Evolutionary conservation across 2,329 filamentous ascomycete species (phyloP), one percentile per base, ranked within the genome.

Genomic region (Cladophialophora exuberans): DNA sequence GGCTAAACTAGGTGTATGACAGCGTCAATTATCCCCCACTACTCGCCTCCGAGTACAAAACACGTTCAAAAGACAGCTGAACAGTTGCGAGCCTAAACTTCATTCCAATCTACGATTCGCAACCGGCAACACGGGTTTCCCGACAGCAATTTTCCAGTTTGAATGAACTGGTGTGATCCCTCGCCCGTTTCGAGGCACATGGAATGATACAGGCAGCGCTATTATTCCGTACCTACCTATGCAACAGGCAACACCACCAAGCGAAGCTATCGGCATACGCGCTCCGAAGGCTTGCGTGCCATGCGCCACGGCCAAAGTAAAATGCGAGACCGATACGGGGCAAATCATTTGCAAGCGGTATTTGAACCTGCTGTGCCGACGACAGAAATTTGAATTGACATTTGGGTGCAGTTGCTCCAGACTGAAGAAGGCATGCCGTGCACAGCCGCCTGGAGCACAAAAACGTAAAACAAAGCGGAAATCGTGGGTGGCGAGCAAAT

Each of bases 381-480:
- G 18, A n/a, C 17, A 4, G 18, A 10, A 22, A 17, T 9, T 7
- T 49, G 9, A 39, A 41, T 25, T 39, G 15, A 39, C 17, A 4
- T 13, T 18, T 4, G 20, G 15, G 17, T n/a, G 4, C 18, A 69
- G 67, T 52, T 70, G 68, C 42, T 62, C 53, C 15, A 64, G 68
- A 20, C 45, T 69, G 36, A 61, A 61, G 11, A 67, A 64, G 35
- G 46, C 63, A 43, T 70, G 67, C 35, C 57, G 49, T 15, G 55
- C 44, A 18, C 67, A 69, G 57, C 17, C 50, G 1, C 64, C 67
- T 0, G 66, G 64, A 4, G 50, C 65, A n/a, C 64, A 69, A 52
- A 64, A 60, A 17, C 61, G 60, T 48, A 60, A 50, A 22, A 20
- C 35, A 5, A 31, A n/a, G 13, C 28, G 18, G 17, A 47, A 42